phyloP scores from a whole-genome alignment of 1,284 basidiomycete species.

The Crepidotus sp. region DNA sequence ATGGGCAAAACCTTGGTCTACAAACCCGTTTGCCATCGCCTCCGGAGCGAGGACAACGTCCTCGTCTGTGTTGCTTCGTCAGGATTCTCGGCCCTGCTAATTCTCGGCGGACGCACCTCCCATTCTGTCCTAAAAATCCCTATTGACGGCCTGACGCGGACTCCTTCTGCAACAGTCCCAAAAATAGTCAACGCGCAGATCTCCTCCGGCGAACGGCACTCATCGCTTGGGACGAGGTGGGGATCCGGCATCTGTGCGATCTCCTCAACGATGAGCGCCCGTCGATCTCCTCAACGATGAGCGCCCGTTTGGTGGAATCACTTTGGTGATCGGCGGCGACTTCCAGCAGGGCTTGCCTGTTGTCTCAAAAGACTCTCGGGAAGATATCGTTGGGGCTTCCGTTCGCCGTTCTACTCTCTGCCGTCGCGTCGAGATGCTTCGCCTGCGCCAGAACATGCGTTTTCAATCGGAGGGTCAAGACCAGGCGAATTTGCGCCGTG shows the following conservation, averaged over 20 bases:
- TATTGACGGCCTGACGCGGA: conserved; percentile 17
- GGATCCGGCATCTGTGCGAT: conserved; percentile 26
- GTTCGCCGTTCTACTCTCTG: conserved; percentile 25
- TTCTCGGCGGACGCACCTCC: conserved; percentile 25
- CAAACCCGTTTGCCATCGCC: conserved; percentile 23
- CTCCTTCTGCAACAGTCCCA: conserved; percentile 24
- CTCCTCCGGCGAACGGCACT: conserved; percentile 22
- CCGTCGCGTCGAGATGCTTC: conserved; percentile 20
- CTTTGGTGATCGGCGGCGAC: conserved; percentile 35
- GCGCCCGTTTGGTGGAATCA: conserved; percentile 32
- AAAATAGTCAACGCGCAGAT: conserved; percentile 21
- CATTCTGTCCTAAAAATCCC: conserved; percentile 29
- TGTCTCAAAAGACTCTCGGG: conserved; percentile 23
- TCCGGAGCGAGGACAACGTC: conserved; percentile 20
- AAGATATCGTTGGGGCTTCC: conserved; percentile 24
- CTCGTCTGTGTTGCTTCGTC: conserved; percentile 32
- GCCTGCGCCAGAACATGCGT: conserved; percentile 25
- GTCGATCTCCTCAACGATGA: conserved; percentile 24
- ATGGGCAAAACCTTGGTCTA: conserved; percentile 34
- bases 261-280: no score
- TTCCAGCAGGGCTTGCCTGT: conserved; percentile 29
- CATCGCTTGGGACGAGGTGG: conserved; percentile 34
- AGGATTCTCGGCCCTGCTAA: conserved; percentile 28
- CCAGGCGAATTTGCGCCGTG: conserved; percentile 24
- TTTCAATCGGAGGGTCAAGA: conserved; percentile 17